phyloP scores from a whole-genome alignment of 1,284 basidiomycete genomes.

The Cronartium quercuum region DNA sequence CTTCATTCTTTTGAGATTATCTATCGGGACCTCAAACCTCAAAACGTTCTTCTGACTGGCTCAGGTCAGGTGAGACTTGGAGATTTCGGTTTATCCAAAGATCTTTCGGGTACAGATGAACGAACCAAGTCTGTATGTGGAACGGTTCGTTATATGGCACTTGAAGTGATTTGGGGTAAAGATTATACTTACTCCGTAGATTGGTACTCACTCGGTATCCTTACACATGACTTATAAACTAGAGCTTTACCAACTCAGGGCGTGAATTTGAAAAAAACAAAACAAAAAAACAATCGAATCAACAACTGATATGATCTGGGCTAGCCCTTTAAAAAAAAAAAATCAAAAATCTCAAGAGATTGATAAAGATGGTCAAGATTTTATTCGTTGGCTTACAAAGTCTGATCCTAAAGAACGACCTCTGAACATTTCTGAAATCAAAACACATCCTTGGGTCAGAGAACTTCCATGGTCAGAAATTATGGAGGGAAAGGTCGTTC shows the following conservation, averaged over 20 bases:
- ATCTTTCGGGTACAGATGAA: neutral
- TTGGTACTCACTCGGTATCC: slow-evolving; percentile 8
- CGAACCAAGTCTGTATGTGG: neutral
- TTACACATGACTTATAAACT: neutral
- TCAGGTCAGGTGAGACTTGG: neutral
- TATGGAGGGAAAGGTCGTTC: neutral
- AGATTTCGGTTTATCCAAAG: slow-evolving; percentile 6
- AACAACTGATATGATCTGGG: neutral
- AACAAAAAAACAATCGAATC: neutral
- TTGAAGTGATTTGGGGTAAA: neutral
- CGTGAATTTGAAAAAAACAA: neutral
- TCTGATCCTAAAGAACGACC: neutral
- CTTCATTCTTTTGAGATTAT: neutral
- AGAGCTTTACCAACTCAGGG: too few species aligned
- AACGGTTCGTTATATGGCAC: neutral
- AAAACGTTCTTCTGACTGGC: neutral
- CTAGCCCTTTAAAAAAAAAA: neutral
- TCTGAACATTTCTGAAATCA: neutral
- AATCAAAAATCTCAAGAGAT: neutral
- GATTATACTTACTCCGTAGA: slow-evolving; percentile 1
- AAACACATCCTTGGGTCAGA: neutral
- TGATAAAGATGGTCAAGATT: neutral
- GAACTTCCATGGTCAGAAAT: neutral
- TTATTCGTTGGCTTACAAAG: neutral
- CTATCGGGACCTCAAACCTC: neutral